phyloP scores from a whole-genome alignment of 2,329 filamentous ascomycete genomes.

The Botrytis aclada region DNA sequence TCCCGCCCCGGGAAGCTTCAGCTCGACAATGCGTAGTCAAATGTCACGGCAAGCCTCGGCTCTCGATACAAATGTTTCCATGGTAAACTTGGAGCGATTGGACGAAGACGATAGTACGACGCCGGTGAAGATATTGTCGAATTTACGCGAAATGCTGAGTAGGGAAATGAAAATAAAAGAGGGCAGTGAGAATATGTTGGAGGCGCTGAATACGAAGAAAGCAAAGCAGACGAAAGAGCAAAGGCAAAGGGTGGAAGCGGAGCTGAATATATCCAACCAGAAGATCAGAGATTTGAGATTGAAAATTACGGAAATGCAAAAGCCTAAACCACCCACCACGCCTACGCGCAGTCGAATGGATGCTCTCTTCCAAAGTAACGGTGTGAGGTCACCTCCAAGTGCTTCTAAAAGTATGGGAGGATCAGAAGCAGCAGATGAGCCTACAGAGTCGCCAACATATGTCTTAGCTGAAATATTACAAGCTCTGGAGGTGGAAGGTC shows the following conservation, averaged over 20 bases:
- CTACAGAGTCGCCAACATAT: conserved; percentile 84
- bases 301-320: conserved; percentile 59
- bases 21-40: conserved; percentile 75
- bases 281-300: conserved; percentile 60
- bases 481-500: conserved; percentile 80
- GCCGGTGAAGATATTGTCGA: conserved; percentile 70
- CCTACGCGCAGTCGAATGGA: conserved; percentile 53
- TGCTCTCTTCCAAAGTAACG: conserved; percentile 45
- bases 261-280: conserved; percentile 83
- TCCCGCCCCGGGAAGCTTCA: conserved; percentile 80
- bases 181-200: conserved; percentile 95
- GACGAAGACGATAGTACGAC: conserved; percentile 60
- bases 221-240: conserved; percentile 92
- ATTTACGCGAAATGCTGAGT: conserved; percentile 79
- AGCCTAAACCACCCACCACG: conserved; percentile 44
- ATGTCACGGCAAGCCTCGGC: conserved; percentile 60
- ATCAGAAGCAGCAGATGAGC: conserved; percentile 60
- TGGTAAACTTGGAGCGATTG: conserved; percentile 51
- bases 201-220: conserved; percentile 91
- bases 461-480: conserved; percentile 87
- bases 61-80: conserved; percentile 53
- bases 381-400: conserved; percentile 56
- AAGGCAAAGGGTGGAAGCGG: conserved; percentile 74
- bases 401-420: conserved; percentile 53
- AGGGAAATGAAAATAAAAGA: conserved; percentile 98